Base-by-base conservation (phyloP, 768 basidiomycete species). In the Lactifluus pinguis region DNA sequence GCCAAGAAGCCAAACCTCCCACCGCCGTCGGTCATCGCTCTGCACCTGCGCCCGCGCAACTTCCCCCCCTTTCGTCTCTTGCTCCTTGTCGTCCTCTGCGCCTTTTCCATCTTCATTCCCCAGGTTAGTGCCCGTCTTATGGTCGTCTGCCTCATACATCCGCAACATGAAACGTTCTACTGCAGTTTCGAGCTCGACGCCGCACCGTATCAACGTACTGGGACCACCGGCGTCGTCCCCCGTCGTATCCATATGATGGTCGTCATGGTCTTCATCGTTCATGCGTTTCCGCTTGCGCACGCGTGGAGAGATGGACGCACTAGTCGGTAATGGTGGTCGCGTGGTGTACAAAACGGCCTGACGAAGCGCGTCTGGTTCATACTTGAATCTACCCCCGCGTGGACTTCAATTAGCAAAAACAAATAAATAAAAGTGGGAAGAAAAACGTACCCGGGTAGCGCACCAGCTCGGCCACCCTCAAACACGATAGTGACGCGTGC, bases 91-190 rank as follows among this genome's bases (percentile, higher is more conserved):
- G 34, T 29, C 49, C 3, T 50, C 38, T 6, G 15, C 38, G 9
- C 34, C 36, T 42, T 13, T 51, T 6, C 10, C 49, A 15, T 53
- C 50, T 21, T 39, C 38, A 14, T 38, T 41, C 11, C 21, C 14
- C 30, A 6, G 6, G 15, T 14, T 39, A 0, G 6, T 10, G 15
- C 4, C 60, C 6, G 9, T 38, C 30, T 58, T 65, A 39, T 52
- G 51, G 25, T 57, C 59, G 21, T 29, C 64, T 14, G 56, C 57
- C 6, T 55, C 49, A 34, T 63, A 49, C 38, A 59, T 62, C 50
- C 60, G 58, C 54, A 72, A 55, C 21, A 71, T 55, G 68, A 72
- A 73, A 53, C 66, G 66, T 57, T 73, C 71, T 19, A 64, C 63
- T 2, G 63, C 49, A 6, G 72, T 73, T 57, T 73, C 70, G 48